Evolutionary conservation across 177 flowering plant species (phyloP), one percentile per base, ranked within the genome.

Genomic region (Vitis hybrid): DNA sequence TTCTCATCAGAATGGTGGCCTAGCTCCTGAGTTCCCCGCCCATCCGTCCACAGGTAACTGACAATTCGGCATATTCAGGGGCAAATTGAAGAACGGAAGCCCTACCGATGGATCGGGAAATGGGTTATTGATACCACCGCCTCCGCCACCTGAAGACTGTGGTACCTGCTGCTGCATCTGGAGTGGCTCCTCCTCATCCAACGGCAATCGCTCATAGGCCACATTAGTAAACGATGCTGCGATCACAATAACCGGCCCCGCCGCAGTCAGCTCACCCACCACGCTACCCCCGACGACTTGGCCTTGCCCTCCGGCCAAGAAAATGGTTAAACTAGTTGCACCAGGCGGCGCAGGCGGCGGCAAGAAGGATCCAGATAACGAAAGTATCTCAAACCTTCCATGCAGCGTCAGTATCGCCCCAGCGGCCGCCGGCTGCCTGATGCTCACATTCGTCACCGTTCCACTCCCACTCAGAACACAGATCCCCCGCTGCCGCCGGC

Each of bases 281-380:
- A 90, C 96, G 65, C 79, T 88, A 12, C 95, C 95, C 2, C 95
- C 95, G 14, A 90, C 93, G 2, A 90, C 95, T 68, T 90, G 96
- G 4, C 93, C 93, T 61, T 88, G 96, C 16, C 90, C 93, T 0
- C 96, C 96, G 9, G 96, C 91, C 14, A 90, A 50, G 50, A 80
- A 90, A 3, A 88, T 73, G 0, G 93, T 88, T 68, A 90, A 67
- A 59, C 91, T 90, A 2, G 96, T 90, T 0, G 96, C 94, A 1
- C 94, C 92, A 0, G 94, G 92, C 6, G 94, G 94, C 1, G 94
- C 94, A 0, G 94, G 94, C 2, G 93, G 93, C 0, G 97, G 97
- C 63, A 90, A 67, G 65, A 90, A 90, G 14, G 97, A 90, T 2
- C 97, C 97, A 0, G 97, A 83, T 1, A 90, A 77, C 3, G 97